Percentiles rank a stretch among this genome's conserved stretches.
Conservation (phyloP, 495 filamentous ascomycete species). For the Durotheca rogersii region DNA sequence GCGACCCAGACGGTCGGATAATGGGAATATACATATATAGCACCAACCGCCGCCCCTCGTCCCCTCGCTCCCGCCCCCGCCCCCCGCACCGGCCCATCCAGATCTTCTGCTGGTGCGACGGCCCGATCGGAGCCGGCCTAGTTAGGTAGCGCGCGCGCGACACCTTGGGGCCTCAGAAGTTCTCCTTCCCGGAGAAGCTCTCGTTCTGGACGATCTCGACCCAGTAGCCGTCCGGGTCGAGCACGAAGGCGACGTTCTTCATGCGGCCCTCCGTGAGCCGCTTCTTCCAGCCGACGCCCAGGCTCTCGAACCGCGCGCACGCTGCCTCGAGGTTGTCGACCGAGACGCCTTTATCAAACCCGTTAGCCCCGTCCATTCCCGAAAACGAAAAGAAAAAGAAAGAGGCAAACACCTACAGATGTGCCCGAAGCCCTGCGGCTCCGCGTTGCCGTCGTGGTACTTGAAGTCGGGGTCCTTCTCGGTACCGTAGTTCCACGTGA, state of each 20-base stretch:
- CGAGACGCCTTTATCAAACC: conserved; percentile 58
- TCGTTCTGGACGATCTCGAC: conserved; percentile 85
- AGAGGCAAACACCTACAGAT: conserved; percentile 65
- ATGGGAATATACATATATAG: no score
- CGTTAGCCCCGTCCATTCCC: not conserved
- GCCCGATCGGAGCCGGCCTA: no score
- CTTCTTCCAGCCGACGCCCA: conserved; percentile 91
- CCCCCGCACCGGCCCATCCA: no score
- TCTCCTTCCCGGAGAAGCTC: conserved; percentile 52
- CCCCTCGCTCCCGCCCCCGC: no score
- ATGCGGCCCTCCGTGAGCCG: conserved; percentile 85
- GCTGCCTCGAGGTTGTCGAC: conserved; percentile 87
- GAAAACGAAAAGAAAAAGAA: not conserved
- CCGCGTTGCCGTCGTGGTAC: conserved; percentile 89
- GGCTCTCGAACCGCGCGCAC: conserved; percentile 78
- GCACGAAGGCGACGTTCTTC: conserved; percentile 91
- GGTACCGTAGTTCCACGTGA: conserved; percentile 97
- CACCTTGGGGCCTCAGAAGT: conserved; percentile 41
- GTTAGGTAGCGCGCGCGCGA: no score
- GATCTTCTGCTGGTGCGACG: no score
- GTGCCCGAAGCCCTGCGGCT: conserved; percentile 93
- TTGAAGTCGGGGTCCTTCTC: conserved; percentile 81
- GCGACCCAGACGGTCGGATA: no score
- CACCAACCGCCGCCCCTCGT: no score
- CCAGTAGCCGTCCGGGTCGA: conserved; percentile 94